These are phyloP conservation scores for Salisapilia sapeloensis DNA, from an alignment of 352 stramenopile species.

Conservation along the genomic window DNA sequence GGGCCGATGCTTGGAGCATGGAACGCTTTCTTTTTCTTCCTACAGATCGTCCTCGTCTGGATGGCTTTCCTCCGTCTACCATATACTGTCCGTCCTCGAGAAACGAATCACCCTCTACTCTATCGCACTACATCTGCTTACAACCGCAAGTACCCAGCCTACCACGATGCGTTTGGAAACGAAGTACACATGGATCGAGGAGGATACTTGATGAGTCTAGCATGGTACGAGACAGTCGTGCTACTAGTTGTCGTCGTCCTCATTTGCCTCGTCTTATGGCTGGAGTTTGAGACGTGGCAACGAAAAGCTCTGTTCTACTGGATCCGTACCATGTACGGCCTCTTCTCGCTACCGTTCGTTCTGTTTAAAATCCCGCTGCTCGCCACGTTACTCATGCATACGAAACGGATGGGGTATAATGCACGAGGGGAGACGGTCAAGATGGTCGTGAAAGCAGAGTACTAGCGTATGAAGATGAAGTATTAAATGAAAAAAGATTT, in stretches of 20 bases:
- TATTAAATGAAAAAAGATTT: slow-evolving; percentile 7
- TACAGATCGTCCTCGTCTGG: slow-evolving; percentile 76
- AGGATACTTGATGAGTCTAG: slow-evolving; percentile 78
- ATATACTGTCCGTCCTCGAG: slow-evolving; percentile 50
- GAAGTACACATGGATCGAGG: slow-evolving; percentile 58
- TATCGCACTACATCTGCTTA: slow-evolving; percentile 38
- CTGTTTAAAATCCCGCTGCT: slow-evolving; percentile 78
- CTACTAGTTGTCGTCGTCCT: slow-evolving; percentile 59
- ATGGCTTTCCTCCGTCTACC: slow-evolving; percentile 69
- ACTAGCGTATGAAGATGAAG: slow-evolving; percentile 8
- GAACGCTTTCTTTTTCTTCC: slow-evolving; percentile 65
- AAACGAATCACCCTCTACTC: slow-evolving; percentile 23
- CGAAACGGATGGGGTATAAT: slow-evolving; percentile 75
- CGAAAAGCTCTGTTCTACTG: slow-evolving; percentile 74
- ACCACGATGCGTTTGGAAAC: slow-evolving; percentile 71
- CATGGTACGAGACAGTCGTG: slow-evolving; percentile 68
- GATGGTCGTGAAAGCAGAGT: slow-evolving; percentile 8
- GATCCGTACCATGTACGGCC: slow-evolving; percentile 69
- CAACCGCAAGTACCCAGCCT: slow-evolving; percentile 18
- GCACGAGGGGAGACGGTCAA: slow-evolving; percentile 50
- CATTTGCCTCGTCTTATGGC: slow-evolving; percentile 32
- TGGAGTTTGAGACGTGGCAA: slow-evolving; percentile 63
- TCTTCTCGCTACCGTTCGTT: slow-evolving; percentile 78
- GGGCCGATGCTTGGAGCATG: slow-evolving; percentile 44
- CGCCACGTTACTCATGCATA: slow-evolving; percentile 71